phyloP scores from a whole-genome alignment of 768 basidiomycete genomes.

The Suillus paluster region DNA sequence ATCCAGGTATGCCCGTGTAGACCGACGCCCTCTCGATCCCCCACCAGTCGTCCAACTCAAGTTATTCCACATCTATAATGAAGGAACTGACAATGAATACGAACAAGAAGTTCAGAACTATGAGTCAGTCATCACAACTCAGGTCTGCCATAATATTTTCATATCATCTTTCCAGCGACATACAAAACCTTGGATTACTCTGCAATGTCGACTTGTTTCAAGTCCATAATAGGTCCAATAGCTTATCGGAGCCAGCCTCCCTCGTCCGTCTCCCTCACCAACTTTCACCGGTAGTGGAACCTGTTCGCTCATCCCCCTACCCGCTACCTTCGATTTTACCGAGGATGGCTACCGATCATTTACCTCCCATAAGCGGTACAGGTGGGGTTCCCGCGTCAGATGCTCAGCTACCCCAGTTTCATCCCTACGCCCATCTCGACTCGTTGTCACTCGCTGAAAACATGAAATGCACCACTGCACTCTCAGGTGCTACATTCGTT shows the following conservation, averaged over 20 bases:
- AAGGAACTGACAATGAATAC: constrained; percentile 41
- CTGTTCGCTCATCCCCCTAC: neutral
- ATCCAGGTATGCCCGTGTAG: constrained; percentile 59
- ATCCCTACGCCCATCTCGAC: constrained; percentile 47
- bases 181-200: constrained; percentile 67
- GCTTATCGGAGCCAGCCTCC: constrained; percentile 14
- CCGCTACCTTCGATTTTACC: constrained; percentile 7
- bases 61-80: constrained; percentile 49
- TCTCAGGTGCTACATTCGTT: constrained; percentile 67
- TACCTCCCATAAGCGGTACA: constrained; percentile 27
- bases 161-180: constrained; percentile 48
- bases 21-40: constrained; percentile 71
- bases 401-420: constrained; percentile 19
- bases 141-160: constrained; percentile 4
- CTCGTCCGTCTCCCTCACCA: constrained; percentile 1
- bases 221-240: constrained; percentile 40
- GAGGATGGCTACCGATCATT: constrained; percentile 19
- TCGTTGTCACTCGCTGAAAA: constrained; percentile 50
- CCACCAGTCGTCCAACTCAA: constrained; percentile 62
- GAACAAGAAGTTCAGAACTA: constrained; percentile 56
- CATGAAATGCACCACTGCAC: constrained; percentile 47
- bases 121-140: constrained; percentile 41
- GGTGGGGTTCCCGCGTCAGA: constrained; percentile 11
- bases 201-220: constrained; percentile 83
- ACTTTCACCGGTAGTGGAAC: neutral